Percentiles rank a stretch among this genome's conserved stretches.
Evolutionary conservation across 345 rosid genomes (phyloP).

Genomic region (Heritiera fomes): DNA sequence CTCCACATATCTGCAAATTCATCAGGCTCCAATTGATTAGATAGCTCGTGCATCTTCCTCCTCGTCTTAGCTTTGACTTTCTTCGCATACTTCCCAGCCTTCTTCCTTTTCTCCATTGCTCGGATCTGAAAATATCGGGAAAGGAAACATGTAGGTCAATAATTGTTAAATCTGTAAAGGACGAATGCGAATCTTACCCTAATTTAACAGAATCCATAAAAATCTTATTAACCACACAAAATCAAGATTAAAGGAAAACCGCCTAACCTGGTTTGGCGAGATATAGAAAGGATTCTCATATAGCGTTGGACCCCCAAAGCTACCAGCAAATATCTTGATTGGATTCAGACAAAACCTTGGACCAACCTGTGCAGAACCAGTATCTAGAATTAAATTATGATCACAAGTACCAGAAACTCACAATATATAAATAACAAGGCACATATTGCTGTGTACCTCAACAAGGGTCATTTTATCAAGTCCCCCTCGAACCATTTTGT

Average conservation of each 20-base stretch:
- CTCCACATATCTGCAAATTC: constrained; percentile 96
- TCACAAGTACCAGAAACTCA: background rate
- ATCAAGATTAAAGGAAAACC: background rate
- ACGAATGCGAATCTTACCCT: background rate
- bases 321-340: constrained; percentile 85
- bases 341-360: constrained; percentile 99
- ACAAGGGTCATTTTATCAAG: constrained; percentile 93
- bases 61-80: constrained; percentile 90
- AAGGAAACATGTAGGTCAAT: background rate
- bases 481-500: constrained; percentile 81
- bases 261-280: constrained; percentile 82
- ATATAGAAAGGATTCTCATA: constrained; percentile 87
- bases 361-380: constrained; percentile 63
- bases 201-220: background rate
- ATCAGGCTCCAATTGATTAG: constrained; percentile 85
- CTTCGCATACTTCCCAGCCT: constrained; percentile 78
- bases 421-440: constrained; percentile 2
- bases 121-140: constrained; percentile 54
- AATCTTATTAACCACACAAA: background rate
- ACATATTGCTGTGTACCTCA: constrained; percentile 53
- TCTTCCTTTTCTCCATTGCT: constrained; percentile 69
- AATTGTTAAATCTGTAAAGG: background rate
- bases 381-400: constrained; percentile 7
- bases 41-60: constrained; percentile 78
- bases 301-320: constrained; percentile 94